Evolutionary conservation across 2,329 filamentous ascomycete genomes (phyloP), one percentile per base, ranked within the genome.

Genomic region (Trichoderma polysporum): DNA sequence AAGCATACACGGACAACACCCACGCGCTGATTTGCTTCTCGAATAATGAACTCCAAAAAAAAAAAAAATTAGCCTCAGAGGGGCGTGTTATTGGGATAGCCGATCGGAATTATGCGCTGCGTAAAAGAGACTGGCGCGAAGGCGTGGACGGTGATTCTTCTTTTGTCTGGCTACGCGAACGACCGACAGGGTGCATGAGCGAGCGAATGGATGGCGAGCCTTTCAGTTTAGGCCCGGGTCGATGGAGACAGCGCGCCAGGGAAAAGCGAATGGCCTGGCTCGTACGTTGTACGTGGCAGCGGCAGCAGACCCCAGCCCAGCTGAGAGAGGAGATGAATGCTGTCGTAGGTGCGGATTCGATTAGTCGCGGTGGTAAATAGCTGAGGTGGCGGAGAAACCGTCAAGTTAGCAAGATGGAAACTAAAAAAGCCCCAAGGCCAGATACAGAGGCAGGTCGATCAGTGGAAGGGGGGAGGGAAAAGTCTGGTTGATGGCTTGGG

Each of bases 31-130:
- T 57, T 56, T 53, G 68, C 56, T 66, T 53, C 17, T 62, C 22
- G 59, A 66, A 66, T 67, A 60, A 68, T 67, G 53, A 67, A 67
- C 68, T 68, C 60, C 60, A 63, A 63, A 63, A 62, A 63, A 63
- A 31, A 53, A 39, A 31, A 39, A 52, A 62, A 53, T 33, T 63
- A 63, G 47, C 47, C 60, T 33, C 29, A 8, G 59, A 31, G 63
- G 54, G 54, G 64, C 45, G 54, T 53, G 63, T 52, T 60, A 63
- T 54, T 54, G 35, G 60, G 49, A 54, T 50, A 25, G 47, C n/a
- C 60, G 60, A 54, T 50, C 49, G 60, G 60, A 63, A 63, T 53
- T 63, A 63, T 63, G 47, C 17, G 59, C 27, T 52, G 60, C 49
- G 60, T 25, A 63, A 54, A 53, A 54, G 45, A 54, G 60, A 63